phyloP scores from a whole-genome alignment of 768 basidiomycete species.

The Filobasidium floriforme region DNA sequence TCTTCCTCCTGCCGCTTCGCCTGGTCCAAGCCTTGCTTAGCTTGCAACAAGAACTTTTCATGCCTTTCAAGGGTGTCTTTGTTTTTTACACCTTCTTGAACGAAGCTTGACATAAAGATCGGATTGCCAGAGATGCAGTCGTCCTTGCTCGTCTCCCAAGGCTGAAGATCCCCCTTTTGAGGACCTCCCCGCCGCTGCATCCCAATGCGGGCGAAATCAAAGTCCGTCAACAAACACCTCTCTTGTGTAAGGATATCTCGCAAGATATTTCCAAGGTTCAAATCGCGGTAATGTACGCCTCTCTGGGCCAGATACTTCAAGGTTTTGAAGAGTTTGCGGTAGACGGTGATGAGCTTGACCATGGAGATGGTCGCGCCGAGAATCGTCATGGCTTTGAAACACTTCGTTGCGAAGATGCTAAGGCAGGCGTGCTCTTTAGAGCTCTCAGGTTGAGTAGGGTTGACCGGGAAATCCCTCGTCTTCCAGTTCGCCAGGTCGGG shows the following conservation, averaged over 20 bases:
- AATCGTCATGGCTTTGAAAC: neutral
- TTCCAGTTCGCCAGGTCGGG: neutral
- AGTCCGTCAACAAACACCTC: constrained; percentile 6
- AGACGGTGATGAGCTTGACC: neutral
- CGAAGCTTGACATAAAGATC: neutral
- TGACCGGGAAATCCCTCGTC: neutral
- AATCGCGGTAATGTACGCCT: neutral
- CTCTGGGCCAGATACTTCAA: neutral
- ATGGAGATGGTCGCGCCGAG: too few species aligned
- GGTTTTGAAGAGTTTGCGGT: constrained; percentile 6
- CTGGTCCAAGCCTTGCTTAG: too few species aligned
- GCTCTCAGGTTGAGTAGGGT: neutral
- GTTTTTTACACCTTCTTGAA: neutral
- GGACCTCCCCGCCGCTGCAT: neutral
- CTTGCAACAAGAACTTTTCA: too few species aligned
- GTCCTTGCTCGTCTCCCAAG: neutral
- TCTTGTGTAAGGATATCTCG: neutral
- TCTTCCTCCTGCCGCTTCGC: too few species aligned
- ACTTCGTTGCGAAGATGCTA: neutral
- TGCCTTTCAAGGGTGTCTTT: too few species aligned
- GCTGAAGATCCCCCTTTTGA: neutral
- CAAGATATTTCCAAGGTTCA: constrained; percentile 1
- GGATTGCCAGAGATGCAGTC: neutral
- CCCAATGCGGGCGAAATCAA: neutral
- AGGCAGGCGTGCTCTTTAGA: neutral